Evolutionary conservation across 768 basidiomycete species (phyloP).

Genomic region (Suillus subalutaceus): DNA sequence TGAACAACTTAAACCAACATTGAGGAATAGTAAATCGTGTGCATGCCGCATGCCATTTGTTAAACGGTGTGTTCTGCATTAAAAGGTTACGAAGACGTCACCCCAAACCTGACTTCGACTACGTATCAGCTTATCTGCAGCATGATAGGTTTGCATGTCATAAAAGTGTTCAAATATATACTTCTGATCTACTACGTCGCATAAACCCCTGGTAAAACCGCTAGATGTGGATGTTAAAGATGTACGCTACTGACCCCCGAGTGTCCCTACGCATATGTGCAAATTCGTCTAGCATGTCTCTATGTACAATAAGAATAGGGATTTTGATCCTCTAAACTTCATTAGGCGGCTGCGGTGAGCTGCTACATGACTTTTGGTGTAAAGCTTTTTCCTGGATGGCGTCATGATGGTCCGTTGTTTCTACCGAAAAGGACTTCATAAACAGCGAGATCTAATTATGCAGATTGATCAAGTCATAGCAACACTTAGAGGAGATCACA

Average conservation of each 20-base stretch:
- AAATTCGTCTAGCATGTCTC: constrained; percentile 6
- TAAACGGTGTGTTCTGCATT: not conserved
- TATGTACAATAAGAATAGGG: constrained; percentile 21
- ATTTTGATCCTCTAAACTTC: constrained; percentile 22
- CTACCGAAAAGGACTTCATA: constrained; percentile 30
- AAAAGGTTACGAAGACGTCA: not conserved
- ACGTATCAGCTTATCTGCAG: not conserved
- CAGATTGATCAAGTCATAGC: constrained; percentile 1
- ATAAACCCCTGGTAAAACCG: not conserved
- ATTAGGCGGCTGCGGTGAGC: constrained; percentile 13
- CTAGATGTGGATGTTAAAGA: not conserved
- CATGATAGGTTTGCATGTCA: not conserved
- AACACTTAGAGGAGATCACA: constrained; percentile 21
- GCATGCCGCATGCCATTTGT: not conserved
- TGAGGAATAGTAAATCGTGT: not conserved
- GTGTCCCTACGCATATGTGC: not conserved
- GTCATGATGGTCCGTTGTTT: constrained; percentile 18
- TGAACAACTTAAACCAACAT: no score
- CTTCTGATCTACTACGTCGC: not conserved
- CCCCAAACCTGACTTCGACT: not conserved
- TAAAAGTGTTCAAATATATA: not conserved
- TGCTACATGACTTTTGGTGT: constrained; percentile 11
- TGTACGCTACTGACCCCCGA: not conserved
- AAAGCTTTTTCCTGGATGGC: constrained; percentile 23
- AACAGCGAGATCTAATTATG: constrained; percentile 32